Percentiles rank a stretch among this genome's conserved stretches.
phyloP scores from a whole-genome alignment of 176 grass and related monocot species.

The Paspalum notatum region DNA sequence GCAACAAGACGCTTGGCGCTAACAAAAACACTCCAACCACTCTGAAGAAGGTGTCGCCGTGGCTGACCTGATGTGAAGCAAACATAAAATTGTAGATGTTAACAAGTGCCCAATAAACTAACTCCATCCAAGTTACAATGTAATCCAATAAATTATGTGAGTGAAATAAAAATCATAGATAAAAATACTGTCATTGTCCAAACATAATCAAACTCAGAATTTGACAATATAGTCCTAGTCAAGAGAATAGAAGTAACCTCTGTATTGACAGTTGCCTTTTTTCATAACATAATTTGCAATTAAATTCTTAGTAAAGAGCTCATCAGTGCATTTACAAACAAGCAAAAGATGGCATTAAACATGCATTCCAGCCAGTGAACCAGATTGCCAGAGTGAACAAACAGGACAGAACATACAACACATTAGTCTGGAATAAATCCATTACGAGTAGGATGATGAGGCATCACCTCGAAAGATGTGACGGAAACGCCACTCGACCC shows the following conservation, averaged over 20 bases:
- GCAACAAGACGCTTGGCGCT: conserved; percentile 80
- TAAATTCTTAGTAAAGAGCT: conserved; percentile 26
- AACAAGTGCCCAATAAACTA: neutral
- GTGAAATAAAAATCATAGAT: neutral
- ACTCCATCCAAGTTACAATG: neutral
- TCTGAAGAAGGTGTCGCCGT: conserved; percentile 87
- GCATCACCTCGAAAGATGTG: conserved; percentile 89
- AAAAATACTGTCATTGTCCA: conserved; percentile 2
- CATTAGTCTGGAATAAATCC: conserved; percentile 3
- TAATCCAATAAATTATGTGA: neutral
- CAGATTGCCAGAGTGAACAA: neutral
- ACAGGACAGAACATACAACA: neutral
- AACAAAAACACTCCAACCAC: conserved; percentile 96
- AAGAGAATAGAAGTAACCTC: conserved; percentile 16
- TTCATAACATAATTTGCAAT: neutral
- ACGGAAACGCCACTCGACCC: conserved; percentile 83
- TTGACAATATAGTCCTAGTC: neutral
- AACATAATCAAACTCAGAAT: neutral
- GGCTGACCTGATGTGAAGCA: conserved; percentile 71
- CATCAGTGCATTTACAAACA: conserved; percentile 9
- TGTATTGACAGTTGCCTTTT: neutral
- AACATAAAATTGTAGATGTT: neutral
- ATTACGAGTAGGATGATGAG: conserved; percentile 16
- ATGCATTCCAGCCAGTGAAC: neutral
- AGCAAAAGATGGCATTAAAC: neutral